Evolutionary conservation across 2,329 filamentous ascomycete species (phyloP), one percentile per base, ranked within the genome.

Genomic region (Microdochium paspali): DNA sequence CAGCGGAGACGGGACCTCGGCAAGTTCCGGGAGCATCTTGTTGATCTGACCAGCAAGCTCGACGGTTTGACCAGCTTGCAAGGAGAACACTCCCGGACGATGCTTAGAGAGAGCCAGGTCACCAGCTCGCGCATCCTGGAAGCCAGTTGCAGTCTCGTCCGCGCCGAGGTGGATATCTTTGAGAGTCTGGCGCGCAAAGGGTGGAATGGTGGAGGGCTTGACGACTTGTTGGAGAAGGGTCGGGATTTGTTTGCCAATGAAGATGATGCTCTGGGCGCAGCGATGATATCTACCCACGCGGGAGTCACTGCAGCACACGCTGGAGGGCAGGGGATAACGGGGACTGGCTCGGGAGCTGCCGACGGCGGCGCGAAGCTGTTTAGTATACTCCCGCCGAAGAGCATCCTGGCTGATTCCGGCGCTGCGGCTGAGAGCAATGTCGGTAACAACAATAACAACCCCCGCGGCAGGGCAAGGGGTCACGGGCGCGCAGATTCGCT

Each of bases 111-210:
- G 58, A 79, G 78, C 57, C 81, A 85, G 61, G 80, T 83, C 54
- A 80, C 80, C 53, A 82, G 79, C 55, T 69, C 64, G 24, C 70
- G 71, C 53, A 82, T 85, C 54, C 72, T 83, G 18, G 81, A 85
- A 48, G 79, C 80, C 18, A 77, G 77, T 56, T 83, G 80, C 56
- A 80, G 77, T 51, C 70, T 85, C 10, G 81, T 84, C 12, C 70
- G 82, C 18, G 82, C 82, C 47, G 82, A 85, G 64, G 77, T 85
- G 20, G 82, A 85, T 62, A 85, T 85, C 24, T 84, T 84, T 49
- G 82, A 85, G 66, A 71, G 76, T 23, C 65, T 85, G 23, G 81
- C 82, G 20, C 67, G 80, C 50, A 85, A 85, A 56, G 82, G 82
- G 7, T 85, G 81, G 82, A 76, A 68, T 20, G 82, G 82, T 31